phyloP scores from a whole-genome alignment of 2,329 filamentous ascomycete genomes.

The Exophiala viscosa region DNA sequence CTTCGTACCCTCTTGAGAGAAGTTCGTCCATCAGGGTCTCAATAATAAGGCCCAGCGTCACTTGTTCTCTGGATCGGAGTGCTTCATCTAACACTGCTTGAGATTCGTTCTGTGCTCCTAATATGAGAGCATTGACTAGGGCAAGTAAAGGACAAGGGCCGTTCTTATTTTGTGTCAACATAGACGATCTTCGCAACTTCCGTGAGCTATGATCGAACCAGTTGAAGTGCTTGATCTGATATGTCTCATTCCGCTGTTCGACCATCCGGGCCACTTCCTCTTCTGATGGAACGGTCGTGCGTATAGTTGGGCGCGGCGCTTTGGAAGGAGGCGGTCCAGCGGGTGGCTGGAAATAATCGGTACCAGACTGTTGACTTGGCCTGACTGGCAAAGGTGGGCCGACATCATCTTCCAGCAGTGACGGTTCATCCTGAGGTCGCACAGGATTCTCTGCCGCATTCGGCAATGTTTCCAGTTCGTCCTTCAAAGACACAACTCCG shows the following conservation, averaged over 20 bases:
- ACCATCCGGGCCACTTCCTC: constrained; percentile 35
- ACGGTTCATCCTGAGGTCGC: constrained; percentile 13
- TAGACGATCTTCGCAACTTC: constrained; percentile 73
- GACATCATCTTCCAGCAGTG: constrained; percentile 23
- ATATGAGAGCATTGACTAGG: constrained; percentile 82
- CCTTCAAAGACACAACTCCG: constrained; percentile 16
- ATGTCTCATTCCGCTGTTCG: constrained; percentile 66
- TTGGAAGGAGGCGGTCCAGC: constrained; percentile 20
- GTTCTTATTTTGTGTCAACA: constrained; percentile 88
- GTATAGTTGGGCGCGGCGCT: constrained; percentile 16
- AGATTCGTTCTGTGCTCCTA: constrained; percentile 68
- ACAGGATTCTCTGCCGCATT: constrained; percentile 3
- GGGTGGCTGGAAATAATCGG: constrained; percentile 16
- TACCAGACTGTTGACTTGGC: constrained; percentile 7
- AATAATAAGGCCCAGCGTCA: constrained; percentile 78
- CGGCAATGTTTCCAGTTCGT: constrained; percentile 19
- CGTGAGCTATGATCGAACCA: constrained; percentile 68
- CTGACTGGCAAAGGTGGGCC: constrained; percentile 17
- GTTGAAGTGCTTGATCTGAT: constrained; percentile 85
- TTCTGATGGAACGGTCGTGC: constrained; percentile 24
- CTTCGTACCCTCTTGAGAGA: constrained; percentile 68
- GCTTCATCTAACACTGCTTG: constrained; percentile 73
- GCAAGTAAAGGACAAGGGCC: constrained; percentile 91
- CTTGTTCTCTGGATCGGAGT: constrained; percentile 74
- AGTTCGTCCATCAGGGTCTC: constrained; percentile 92